phyloP scores from a whole-genome alignment of 208 protist species.

The Strigomonas oncopelti region DNA sequence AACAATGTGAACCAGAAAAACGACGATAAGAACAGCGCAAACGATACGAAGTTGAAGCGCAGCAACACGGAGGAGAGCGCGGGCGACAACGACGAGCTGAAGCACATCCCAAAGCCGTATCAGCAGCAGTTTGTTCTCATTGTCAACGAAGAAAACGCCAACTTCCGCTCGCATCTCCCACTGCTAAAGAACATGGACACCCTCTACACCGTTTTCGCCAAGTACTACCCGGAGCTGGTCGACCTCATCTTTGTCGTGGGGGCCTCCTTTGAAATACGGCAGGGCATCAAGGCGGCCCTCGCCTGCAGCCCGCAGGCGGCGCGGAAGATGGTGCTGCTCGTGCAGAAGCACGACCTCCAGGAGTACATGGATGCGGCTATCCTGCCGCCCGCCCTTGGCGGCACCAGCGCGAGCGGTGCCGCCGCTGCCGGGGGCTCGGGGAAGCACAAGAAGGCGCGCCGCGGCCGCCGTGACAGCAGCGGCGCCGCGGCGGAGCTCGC shows the following conservation, averaged over 20 bases:
- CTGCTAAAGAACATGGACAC: slow-evolving; percentile 34
- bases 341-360: slow-evolving; percentile 39
- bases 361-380: slow-evolving; percentile 43
- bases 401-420: slow-evolving; percentile 1
- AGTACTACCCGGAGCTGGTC: slow-evolving; percentile 76
- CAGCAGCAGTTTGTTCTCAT: slow-evolving; percentile 64
- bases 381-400: slow-evolving; percentile 46
- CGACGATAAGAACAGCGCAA: not conserved
- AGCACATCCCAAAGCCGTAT: slow-evolving; percentile 15
- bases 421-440: not conserved
- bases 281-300: slow-evolving; percentile 47
- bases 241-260: slow-evolving; percentile 52
- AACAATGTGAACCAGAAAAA: not conserved
- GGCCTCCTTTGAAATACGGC: slow-evolving; percentile 40
- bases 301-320: slow-evolving; percentile 21
- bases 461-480: not conserved
- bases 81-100: not conserved
- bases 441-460: slow-evolving; percentile 16
- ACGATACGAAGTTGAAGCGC: not conserved
- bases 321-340: slow-evolving; percentile 45
- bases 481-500: not conserved
- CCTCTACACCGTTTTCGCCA: slow-evolving; percentile 45
- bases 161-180: slow-evolving; percentile 30
- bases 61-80: not conserved
- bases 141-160: slow-evolving; percentile 49